A percentile compares a stretch with the other conserved stretches of the same genome.
Conservation (phyloP, 257 asterid genomes). For the Solanum paucissectum region DNA sequence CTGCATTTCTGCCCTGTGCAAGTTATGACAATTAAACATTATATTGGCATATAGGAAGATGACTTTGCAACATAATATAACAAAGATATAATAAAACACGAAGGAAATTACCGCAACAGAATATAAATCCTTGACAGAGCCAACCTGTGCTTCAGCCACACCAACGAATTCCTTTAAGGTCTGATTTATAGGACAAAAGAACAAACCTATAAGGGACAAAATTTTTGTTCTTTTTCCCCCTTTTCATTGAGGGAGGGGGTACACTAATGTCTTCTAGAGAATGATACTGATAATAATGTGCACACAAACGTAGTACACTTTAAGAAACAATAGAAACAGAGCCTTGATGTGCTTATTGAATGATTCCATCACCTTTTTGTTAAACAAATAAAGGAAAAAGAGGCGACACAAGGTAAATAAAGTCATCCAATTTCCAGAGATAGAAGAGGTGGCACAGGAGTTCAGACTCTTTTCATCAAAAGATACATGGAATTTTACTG, state of each 20-base stretch:
- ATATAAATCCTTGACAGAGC: constrained; percentile 61
- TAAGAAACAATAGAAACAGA: background rate
- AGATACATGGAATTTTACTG: background rate
- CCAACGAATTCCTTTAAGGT: constrained; percentile 67
- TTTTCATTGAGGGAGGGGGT: background rate
- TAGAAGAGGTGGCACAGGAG: background rate
- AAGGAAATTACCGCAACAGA: constrained; percentile 66
- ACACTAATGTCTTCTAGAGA: background rate
- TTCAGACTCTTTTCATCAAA: background rate
- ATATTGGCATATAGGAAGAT: background rate
- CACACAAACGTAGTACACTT: background rate
- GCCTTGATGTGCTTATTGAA: background rate
- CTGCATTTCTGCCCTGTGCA: constrained; percentile 91
- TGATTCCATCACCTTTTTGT: background rate
- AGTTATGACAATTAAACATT: constrained; percentile 2
- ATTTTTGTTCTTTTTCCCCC: background rate
- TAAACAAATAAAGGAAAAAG: background rate
- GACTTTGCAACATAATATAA: background rate
- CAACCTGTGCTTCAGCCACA: constrained; percentile 73
- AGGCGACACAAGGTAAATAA: background rate
- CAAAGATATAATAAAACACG: background rate
- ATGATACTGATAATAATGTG: background rate
- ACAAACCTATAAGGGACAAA: background rate
- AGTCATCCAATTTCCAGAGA: background rate
- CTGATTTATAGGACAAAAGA: constrained; percentile 30